phyloP scores from a whole-genome alignment of 1,284 basidiomycete species.

The Ustilago nuda region DNA sequence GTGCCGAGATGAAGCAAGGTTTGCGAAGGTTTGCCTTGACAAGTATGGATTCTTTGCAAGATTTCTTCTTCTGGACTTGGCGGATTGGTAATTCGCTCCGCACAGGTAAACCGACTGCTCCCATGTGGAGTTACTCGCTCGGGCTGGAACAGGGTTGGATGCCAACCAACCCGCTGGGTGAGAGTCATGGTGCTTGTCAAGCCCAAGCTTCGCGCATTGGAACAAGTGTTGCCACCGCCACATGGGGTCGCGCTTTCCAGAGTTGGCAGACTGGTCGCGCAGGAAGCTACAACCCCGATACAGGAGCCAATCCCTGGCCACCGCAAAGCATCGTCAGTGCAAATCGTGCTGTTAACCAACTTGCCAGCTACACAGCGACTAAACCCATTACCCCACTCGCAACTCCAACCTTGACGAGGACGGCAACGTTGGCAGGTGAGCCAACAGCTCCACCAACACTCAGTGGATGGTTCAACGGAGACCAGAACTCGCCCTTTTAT shows the following conservation, averaged over 20 bases:
- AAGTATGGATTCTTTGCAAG: constrained; percentile 56
- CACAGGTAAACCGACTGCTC: constrained; percentile 51
- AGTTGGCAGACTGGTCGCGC: constrained; percentile 56
- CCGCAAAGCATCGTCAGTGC: constrained; percentile 40
- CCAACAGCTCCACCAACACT: constrained; percentile 38
- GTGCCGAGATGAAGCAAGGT: constrained; percentile 30
- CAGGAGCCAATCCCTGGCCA: constrained; percentile 43
- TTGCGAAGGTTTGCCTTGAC: constrained; percentile 49
- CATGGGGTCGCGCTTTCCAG: constrained; percentile 46
- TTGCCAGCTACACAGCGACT: constrained; percentile 54
- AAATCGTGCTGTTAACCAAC: constrained; percentile 31
- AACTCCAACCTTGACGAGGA: constrained; percentile 38
- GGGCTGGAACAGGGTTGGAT: constrained; percentile 66
- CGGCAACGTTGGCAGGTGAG: constrained; percentile 32
- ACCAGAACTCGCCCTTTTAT: constrained; percentile 32
- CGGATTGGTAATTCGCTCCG: constrained; percentile 72
- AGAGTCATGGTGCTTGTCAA: constrained; percentile 37
- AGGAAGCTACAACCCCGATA: constrained; percentile 33
- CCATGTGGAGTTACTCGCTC: constrained; percentile 67
- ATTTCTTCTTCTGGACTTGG: constrained; percentile 79
- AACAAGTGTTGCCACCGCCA: constrained; percentile 19
- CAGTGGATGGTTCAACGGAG: constrained; percentile 37
- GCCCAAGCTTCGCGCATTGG: constrained; percentile 25
- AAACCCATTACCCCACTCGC: constrained; percentile 31
- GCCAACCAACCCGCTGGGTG: constrained; percentile 45